Evolutionary conservation across 179 eudicot genomes (phyloP).

Genomic region (Silene coronaria): DNA sequence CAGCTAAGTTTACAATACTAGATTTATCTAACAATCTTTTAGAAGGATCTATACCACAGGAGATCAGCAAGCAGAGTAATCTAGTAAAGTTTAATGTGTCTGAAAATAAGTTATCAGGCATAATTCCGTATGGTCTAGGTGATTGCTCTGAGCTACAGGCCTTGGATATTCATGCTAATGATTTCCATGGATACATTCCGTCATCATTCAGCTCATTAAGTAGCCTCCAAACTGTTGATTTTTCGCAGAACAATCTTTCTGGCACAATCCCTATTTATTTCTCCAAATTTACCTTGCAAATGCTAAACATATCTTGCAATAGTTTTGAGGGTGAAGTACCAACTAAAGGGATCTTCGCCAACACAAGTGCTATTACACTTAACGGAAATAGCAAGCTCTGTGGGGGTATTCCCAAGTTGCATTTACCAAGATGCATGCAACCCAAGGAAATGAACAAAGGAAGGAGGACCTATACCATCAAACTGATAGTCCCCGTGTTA

Average conservation of each 20-base stretch:
- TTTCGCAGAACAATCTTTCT: conserved; percentile 16
- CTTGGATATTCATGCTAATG: background rate
- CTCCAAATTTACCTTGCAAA: conserved; percentile 1
- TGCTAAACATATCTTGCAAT: conserved; percentile 12
- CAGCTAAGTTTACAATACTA: background rate
- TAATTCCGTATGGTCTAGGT: conserved; percentile 13
- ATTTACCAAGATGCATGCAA: conserved; percentile 13
- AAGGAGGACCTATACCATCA: background rate
- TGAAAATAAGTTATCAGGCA: conserved; percentile 11
- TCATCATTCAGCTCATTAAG: conserved; percentile 16
- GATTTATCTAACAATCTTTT: conserved; percentile 1
- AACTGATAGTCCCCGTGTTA: background rate
- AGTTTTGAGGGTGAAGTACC: conserved; percentile 24
- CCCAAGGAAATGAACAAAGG: background rate
- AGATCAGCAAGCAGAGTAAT: conserved; percentile 10
- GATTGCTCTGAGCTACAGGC: background rate
- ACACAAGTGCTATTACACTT: conserved; percentile 12
- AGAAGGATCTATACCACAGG: conserved; percentile 1
- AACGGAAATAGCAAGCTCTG: conserved; percentile 18
- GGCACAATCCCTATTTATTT: conserved; percentile 10
- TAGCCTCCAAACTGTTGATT: conserved; percentile 12
- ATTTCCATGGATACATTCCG: conserved; percentile 17
- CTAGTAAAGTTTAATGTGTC: conserved; percentile 3
- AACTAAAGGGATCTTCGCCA: conserved; percentile 15
- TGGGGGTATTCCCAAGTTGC: conserved; percentile 21